Base-by-base conservation (phyloP, 2,329 filamentous ascomycete genomes). In the Fusarium sp. region DNA sequence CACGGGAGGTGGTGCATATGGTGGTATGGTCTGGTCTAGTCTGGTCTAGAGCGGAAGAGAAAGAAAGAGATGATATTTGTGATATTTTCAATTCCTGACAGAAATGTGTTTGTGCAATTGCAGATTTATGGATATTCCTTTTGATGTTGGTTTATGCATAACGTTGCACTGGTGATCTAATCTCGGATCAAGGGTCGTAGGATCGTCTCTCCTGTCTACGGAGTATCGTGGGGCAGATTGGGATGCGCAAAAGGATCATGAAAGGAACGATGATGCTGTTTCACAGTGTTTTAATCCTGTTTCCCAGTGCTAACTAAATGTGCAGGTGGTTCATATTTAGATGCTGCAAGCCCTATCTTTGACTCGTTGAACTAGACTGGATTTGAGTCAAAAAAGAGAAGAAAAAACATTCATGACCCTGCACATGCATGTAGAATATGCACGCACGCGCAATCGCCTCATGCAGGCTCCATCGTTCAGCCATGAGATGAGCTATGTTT, bases 201-300 rank as follows among this genome's bases (percentile, higher is more conserved):
- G 57, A 35, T 43, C 25, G 50, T 19, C 23, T 68, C 65, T 68
- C 65, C 65, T 67, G 65, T 52, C 39, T 59, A 20, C 4, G 20
- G 20, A 20, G 20, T 20, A 67, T 65, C 65, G 43, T 51, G 65
- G 53, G 60, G 65, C 50, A 61, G 65, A 68, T 67, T 68, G 8
- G 30, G 59, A 68, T 68, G 65, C 47, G 63, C 63, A 48, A 9
- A 22, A 25, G 20, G 23, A 43, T 15, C 27, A 41, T 22, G 45
- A 56, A 56, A 41, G 37, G 32, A 46, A 10, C 47, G 33, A 6
- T n/a, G 33, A 22, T 33, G 6, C 14, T 33, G 30, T 33, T 33
- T 33, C 27, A 30, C 7, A 9, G 33, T n/a, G 33, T 35, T n/a
- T 35, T 35, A 11, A 30, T 30, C 27, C 27, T 11, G 27, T 30